Percentiles rank a stretch among this genome's conserved stretches.
Evolutionary conservation across 768 basidiomycete genomes (phyloP).

Genomic region (Suillus fuscotomentosus): DNA sequence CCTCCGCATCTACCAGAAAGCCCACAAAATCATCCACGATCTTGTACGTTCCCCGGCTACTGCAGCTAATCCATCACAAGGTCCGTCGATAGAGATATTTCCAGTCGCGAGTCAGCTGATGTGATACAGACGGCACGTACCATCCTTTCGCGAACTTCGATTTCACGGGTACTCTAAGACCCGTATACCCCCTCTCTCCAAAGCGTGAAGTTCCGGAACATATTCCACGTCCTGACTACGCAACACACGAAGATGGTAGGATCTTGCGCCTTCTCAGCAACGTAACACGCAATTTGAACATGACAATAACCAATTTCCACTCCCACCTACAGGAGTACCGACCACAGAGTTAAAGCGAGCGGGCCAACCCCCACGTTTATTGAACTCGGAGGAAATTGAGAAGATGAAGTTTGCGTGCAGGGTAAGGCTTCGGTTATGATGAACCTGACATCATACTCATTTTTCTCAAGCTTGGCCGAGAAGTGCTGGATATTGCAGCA

Average conservation of each 20-base stretch:
- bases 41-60: conserved; percentile 40
- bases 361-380: conserved; percentile 63
- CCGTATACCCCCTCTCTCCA: conserved; percentile 84
- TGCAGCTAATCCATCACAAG: conserved; percentile 6
- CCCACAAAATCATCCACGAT: conserved; percentile 76
- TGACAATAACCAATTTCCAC: background rate
- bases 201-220: conserved; percentile 76
- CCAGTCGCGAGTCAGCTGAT: conserved; percentile 3
- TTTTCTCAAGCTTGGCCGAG: conserved; percentile 67
- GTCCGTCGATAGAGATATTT: background rate
- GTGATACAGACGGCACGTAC: conserved; percentile 62
- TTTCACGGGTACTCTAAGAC: conserved; percentile 81
- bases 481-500: conserved; percentile 92
- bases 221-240: conserved; percentile 90
- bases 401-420: conserved; percentile 86
- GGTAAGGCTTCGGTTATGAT: conserved; percentile 39
- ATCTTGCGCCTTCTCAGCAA: conserved; percentile 21
- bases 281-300: conserved; percentile 30
- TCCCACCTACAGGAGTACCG: conserved; percentile 48
- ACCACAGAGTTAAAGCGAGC: conserved; percentile 53
- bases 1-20: conserved; percentile 53
- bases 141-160: conserved; percentile 75
- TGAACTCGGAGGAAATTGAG: conserved; percentile 74
- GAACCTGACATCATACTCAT: background rate
- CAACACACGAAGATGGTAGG: conserved; percentile 56